These are phyloP conservation scores for Podospora sp. DNA, from an alignment of 495 filamentous ascomycete species.

Conservation along the genomic window DNA sequence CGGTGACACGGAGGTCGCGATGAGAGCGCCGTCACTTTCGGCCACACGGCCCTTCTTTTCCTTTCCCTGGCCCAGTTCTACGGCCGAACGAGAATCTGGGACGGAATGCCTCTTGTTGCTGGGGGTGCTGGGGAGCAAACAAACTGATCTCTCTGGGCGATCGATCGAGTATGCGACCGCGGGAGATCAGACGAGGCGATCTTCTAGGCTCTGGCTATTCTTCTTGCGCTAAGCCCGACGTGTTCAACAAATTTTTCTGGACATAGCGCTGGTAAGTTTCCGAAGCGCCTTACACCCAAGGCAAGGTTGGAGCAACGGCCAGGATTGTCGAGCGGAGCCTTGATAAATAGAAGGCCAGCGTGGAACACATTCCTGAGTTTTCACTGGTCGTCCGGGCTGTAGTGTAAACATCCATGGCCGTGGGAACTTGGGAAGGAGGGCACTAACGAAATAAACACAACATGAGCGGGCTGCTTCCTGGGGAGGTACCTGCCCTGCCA, in stretches of 20 bases:
- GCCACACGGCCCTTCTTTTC: neutral
- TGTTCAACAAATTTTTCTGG: neutral
- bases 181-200: conserved; percentile 19
- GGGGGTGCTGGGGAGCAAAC: neutral
- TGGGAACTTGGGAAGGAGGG: conserved; percentile 17
- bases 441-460: conserved; percentile 19
- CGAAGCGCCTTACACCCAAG: neutral
- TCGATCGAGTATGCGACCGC: conserved; percentile 9
- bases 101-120: neutral
- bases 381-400: neutral
- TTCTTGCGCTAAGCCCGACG: neutral
- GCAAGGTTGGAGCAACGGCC: neutral
- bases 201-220: conserved; percentile 1
- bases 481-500: conserved; percentile 19
- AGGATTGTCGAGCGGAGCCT: neutral
- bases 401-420: neutral
- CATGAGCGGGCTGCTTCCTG: neutral
- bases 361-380: neutral
- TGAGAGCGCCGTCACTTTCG: neutral
- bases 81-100: neutral
- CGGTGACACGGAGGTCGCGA: neutral
- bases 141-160: neutral
- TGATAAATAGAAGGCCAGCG: neutral
- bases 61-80: neutral
- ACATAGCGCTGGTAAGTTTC: neutral